phyloP scores from a whole-genome alignment of 2,329 filamentous ascomycete genomes.

The Sarocladium kiliense region DNA sequence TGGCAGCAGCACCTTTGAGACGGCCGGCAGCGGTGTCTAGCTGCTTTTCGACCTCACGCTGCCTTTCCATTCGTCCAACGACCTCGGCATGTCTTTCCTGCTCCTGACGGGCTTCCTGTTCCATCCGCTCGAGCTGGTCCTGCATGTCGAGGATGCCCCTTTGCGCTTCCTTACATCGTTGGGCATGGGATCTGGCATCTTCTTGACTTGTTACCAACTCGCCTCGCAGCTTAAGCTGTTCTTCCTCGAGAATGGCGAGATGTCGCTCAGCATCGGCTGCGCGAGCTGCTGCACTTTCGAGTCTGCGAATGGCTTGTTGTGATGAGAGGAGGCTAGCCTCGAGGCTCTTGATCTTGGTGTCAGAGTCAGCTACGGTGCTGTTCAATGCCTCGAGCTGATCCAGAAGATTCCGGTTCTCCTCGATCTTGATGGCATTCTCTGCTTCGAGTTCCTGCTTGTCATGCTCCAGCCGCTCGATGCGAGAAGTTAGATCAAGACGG shows the following conservation, averaged over 20 bases:
- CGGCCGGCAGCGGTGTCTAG: slow-evolving; percentile 73
- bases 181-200: slow-evolving; percentile 72
- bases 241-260: slow-evolving; percentile 71
- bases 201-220: slow-evolving; percentile 63
- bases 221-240: slow-evolving; percentile 69
- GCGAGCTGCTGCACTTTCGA: slow-evolving; percentile 68
- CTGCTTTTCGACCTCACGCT: slow-evolving; percentile 76
- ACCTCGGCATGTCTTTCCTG: slow-evolving; percentile 77
- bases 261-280: slow-evolving; percentile 78
- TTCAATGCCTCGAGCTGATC: slow-evolving; percentile 85
- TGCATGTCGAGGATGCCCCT: slow-evolving; percentile 72
- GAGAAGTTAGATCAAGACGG: slow-evolving; percentile 64
- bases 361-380: slow-evolving; percentile 70
- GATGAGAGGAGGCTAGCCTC: slow-evolving; percentile 73
- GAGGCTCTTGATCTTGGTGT: slow-evolving; percentile 71
- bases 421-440: slow-evolving; percentile 70
- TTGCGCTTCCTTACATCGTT: slow-evolving; percentile 83
- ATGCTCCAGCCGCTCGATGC: slow-evolving; percentile 70
- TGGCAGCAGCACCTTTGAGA: slow-evolving; percentile 73
- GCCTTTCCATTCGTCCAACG: slow-evolving; percentile 75
- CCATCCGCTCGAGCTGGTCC: slow-evolving; percentile 83
- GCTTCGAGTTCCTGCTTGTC: slow-evolving; percentile 70
- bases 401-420: slow-evolving; percentile 76
- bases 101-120: slow-evolving; percentile 76
- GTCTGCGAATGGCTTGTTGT: slow-evolving; percentile 67